These are phyloP conservation scores for Globisporangium spinosum DNA, from an alignment of 352 stramenopile species.

Conservation along the genomic window DNA sequence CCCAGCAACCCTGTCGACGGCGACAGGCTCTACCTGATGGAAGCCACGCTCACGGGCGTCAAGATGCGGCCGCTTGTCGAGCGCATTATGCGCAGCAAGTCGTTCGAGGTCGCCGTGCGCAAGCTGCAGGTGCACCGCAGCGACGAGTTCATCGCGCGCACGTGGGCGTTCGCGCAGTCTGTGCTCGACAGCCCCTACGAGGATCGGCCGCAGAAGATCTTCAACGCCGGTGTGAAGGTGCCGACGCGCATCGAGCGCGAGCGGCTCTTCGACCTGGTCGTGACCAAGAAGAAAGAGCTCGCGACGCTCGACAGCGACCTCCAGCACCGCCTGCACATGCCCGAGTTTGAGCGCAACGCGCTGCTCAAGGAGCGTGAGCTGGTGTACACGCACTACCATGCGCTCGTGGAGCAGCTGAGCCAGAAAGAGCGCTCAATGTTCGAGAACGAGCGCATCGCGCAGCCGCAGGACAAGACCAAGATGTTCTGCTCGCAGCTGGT, in stretches of 20 bases:
- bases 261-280: constrained; percentile 65
- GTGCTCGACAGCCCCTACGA: constrained; percentile 79
- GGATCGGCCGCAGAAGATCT: constrained; percentile 61
- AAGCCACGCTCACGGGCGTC: constrained; percentile 74
- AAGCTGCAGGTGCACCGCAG: constrained; percentile 70
- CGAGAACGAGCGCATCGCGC: constrained; percentile 65
- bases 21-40: constrained; percentile 62
- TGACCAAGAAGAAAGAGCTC: constrained; percentile 64
- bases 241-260: constrained; percentile 67
- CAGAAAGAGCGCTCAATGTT: constrained; percentile 73
- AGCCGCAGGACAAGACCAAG: constrained; percentile 39
- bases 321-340: constrained; percentile 61
- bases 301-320: constrained; percentile 59
- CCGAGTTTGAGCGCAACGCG: constrained; percentile 70
- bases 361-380: constrained; percentile 44
- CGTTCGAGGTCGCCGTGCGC: constrained; percentile 64
- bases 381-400: constrained; percentile 53
- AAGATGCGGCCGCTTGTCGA: constrained; percentile 82
- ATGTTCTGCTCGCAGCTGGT: constrained; percentile 86
- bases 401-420: constrained; percentile 50
- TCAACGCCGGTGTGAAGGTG: constrained; percentile 75
- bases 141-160: constrained; percentile 51
- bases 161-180: constrained; percentile 51
- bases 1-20: constrained; percentile 10
- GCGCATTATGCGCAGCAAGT: constrained; percentile 64